Evolutionary conservation across 495 filamentous ascomycete species (phyloP).

Genomic region (Penicillium tannophilum): DNA sequence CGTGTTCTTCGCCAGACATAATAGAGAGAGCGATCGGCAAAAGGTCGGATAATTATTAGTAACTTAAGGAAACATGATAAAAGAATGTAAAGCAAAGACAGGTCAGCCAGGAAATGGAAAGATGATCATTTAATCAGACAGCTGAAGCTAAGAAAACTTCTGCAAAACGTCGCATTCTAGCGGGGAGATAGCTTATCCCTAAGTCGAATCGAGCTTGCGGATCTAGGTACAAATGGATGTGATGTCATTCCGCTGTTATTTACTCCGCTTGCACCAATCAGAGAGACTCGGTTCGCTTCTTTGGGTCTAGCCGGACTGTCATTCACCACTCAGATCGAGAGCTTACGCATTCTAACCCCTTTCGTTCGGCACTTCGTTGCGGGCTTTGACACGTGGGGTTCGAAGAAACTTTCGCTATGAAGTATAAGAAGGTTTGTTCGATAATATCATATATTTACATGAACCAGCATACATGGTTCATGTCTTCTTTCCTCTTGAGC

Average conservation of each 20-base stretch:
- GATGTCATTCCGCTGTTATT: slow-evolving; percentile 1
- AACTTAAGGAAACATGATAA: not conserved
- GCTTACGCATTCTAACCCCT: slow-evolving; percentile 2
- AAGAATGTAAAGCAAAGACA: not conserved
- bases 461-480: no score
- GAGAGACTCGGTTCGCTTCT: slow-evolving; percentile 4
- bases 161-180: not conserved
- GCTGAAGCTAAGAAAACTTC: not conserved
- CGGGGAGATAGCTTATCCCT: slow-evolving; percentile 3
- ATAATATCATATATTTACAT: no score
- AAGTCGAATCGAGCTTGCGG: slow-evolving; percentile 8
- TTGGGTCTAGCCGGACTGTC: not conserved
- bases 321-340: slow-evolving; percentile 5
- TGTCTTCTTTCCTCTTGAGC: no score
- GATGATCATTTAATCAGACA: not conserved
- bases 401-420: not conserved
- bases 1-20: not conserved
- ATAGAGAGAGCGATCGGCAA: not conserved
- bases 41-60: slow-evolving; percentile 6
- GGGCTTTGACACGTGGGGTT: not conserved
- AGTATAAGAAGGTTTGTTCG: not conserved
- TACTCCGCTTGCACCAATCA: slow-evolving; percentile 4
- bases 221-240: not conserved
- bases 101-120: not conserved
- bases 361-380: not conserved